These are phyloP conservation scores for Cladosporium phlei DNA, from an alignment of 2,329 filamentous ascomycete species.

Conservation along the genomic window DNA sequence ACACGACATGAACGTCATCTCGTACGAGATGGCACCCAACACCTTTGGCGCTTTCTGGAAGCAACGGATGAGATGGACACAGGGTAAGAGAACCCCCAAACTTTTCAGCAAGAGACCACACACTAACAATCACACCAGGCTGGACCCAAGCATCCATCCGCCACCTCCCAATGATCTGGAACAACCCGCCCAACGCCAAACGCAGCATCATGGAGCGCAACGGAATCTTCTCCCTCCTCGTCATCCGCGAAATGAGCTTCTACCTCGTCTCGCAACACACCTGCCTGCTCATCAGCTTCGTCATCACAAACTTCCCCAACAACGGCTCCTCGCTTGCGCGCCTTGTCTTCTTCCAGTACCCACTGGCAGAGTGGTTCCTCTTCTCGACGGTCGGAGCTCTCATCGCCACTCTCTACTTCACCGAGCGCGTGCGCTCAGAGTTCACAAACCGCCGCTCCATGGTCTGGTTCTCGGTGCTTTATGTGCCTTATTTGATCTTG, in stretches of 20 bases:
- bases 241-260: slow-evolving; percentile 45
- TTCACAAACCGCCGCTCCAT: slow-evolving; percentile 41
- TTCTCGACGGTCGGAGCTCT: slow-evolving; percentile 38
- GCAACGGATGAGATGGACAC: slow-evolving; percentile 48
- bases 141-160: slow-evolving; percentile 46
- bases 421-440: slow-evolving; percentile 43
- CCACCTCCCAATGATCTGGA: slow-evolving; percentile 42
- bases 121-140: slow-evolving; percentile 24
- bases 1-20: slow-evolving; percentile 47
- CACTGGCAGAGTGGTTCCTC: slow-evolving; percentile 44
- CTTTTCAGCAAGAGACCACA: not conserved
- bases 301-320: slow-evolving; percentile 43
- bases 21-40: slow-evolving; percentile 46
- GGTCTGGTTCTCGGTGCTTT: slow-evolving; percentile 39
- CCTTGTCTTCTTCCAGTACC: slow-evolving; percentile 47
- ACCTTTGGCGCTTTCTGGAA: slow-evolving; percentile 45
- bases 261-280: slow-evolving; percentile 48
- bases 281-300: slow-evolving; percentile 42
- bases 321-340: slow-evolving; percentile 34
- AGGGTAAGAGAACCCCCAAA: no score
- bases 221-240: slow-evolving; percentile 42
- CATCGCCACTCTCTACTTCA: slow-evolving; percentile 44
- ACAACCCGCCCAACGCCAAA: slow-evolving; percentile 34
- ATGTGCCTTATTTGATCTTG: slow-evolving; percentile 42
- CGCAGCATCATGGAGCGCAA: slow-evolving; percentile 38